A percentile compares a stretch with the other conserved stretches of the same genome.
These are phyloP conservation scores for Fusarium luffae DNA, from an alignment of 2,329 filamentous ascomycete species.

Conservation along the genomic window DNA sequence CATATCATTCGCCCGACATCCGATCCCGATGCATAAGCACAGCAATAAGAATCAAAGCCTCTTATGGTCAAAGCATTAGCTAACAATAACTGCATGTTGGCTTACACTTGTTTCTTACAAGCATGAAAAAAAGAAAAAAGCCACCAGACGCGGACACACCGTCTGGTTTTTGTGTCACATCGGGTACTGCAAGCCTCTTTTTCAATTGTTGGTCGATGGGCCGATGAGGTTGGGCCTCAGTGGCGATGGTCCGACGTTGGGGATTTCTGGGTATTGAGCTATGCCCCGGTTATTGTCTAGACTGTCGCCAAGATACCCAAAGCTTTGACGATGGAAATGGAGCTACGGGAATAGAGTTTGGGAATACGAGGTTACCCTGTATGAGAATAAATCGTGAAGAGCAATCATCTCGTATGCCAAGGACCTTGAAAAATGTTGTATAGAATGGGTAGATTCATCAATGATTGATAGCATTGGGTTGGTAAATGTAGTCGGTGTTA, in stretches of 20 bases:
- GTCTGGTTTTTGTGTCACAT: slow-evolving; percentile 24
- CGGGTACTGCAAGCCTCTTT: slow-evolving; percentile 21
- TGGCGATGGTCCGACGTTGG: not conserved
- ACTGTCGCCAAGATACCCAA: not conserved
- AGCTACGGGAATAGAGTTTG: not conserved
- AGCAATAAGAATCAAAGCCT: no score
- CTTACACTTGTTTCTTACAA: slow-evolving; percentile 1
- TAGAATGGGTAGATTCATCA: not conserved
- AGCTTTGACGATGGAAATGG: not conserved
- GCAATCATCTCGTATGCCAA: not conserved
- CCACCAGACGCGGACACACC: slow-evolving; percentile 10
- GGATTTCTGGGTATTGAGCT: slow-evolving; percentile 13
- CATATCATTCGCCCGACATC: slow-evolving; percentile 20
- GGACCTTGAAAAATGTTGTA: not conserved
- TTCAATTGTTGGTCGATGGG: not conserved
- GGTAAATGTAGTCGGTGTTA: no score
- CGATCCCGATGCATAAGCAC: not conserved
- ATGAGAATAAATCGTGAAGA: fast-evolving
- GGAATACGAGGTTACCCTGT: slow-evolving; percentile 3
- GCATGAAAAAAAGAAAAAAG: slow-evolving; percentile 1
- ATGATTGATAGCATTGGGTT: not conserved
- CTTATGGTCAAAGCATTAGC: not conserved
- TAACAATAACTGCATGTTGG: slow-evolving; percentile 1
- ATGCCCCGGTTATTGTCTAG: not conserved
- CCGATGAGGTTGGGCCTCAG: slow-evolving; percentile 3